Evolutionary conservation across 345 rosid genomes (phyloP), one percentile per base, ranked within the genome.

Genomic region (Linum lewisii): DNA sequence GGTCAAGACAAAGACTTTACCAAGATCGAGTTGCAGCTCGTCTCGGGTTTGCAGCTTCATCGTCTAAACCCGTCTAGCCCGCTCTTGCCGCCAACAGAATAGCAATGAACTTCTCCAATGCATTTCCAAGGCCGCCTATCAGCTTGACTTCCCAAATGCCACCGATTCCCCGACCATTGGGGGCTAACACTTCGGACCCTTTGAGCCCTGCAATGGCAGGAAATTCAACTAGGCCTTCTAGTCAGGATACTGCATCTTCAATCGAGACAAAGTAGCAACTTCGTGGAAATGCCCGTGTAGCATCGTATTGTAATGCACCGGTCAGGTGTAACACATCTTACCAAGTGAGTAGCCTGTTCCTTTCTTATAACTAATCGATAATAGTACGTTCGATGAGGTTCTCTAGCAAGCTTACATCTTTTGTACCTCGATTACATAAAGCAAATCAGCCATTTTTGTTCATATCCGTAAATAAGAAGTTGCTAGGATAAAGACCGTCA

Each of bases 11-110:
- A 73, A 84, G 79, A 67, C 94, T 94, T 38, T 90, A 79, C 77
- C 88, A 82, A 15, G 97, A 94, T 71, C 77, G 99, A 59, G 87
- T 94, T 57, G 87, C 94, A 68, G 70, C 96, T 37, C 84, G 97
- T 58, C 92, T 90, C 20, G 95, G 92, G 53, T 57, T 78, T 51
- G 83, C 82, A 20, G 73, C 84, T 61, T 61, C 84, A 59, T 34
- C 38, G 10, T 74, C 92, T 9, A 79, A 6, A 34, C 68, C 72
- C 61, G 69, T 77, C 66, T 85, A 79, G 21, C 77, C 81, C n/a
- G 47, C 81, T 7, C 62, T 81, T 62, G 82, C 95, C 38, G 51
- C 90, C 67, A 84, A 78, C 77, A 88, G 97, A 78, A 72, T 79
- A 56, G 83, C 95, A 44, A 64, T 74, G 72, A 82, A 77, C 74